phyloP scores from a whole-genome alignment of 2,329 filamentous ascomycete genomes.

The Madurella mycetomatis region DNA sequence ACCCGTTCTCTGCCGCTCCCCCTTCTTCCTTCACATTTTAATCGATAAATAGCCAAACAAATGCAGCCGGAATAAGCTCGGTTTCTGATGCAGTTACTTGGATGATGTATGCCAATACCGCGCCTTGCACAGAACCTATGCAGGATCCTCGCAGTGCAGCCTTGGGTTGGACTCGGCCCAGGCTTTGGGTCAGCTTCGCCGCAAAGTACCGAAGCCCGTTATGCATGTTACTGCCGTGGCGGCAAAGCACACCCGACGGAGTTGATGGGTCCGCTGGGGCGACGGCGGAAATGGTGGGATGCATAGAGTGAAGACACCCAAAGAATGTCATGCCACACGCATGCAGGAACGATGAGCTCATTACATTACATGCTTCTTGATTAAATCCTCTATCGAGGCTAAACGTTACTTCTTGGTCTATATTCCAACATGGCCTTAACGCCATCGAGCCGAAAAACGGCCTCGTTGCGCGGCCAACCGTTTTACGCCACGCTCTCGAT shows the following conservation, averaged over 20 bases:
- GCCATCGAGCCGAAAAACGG: not conserved
- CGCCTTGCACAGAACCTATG: no score
- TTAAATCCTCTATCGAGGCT: conserved; percentile 12
- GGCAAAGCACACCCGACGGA: conserved; percentile 8
- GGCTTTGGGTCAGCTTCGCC: not conserved
- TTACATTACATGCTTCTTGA: conserved; percentile 1
- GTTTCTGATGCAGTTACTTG: no score
- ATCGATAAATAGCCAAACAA: no score
- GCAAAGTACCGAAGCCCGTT: not conserved
- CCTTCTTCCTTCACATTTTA: no score
- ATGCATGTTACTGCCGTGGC: not conserved
- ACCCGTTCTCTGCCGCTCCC: no score
- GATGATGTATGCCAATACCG: no score
- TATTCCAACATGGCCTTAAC: not conserved
- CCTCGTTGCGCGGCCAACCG: not conserved
- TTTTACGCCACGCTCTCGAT: not conserved
- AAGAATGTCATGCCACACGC: no score
- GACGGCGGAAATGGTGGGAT: no score
- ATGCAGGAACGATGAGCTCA: not conserved
- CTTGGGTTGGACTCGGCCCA: not conserved
- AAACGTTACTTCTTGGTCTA: conserved; percentile 2
- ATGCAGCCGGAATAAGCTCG: no score
- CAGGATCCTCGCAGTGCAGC: no score
- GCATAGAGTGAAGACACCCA: no score
- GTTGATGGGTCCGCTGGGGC: not conserved